A percentile compares a stretch with the other conserved stretches of the same genome.
These are phyloP conservation scores for Dendrostoma leiphaemia DNA, from an alignment of 2,329 filamentous ascomycete species.

Conservation along the genomic window DNA sequence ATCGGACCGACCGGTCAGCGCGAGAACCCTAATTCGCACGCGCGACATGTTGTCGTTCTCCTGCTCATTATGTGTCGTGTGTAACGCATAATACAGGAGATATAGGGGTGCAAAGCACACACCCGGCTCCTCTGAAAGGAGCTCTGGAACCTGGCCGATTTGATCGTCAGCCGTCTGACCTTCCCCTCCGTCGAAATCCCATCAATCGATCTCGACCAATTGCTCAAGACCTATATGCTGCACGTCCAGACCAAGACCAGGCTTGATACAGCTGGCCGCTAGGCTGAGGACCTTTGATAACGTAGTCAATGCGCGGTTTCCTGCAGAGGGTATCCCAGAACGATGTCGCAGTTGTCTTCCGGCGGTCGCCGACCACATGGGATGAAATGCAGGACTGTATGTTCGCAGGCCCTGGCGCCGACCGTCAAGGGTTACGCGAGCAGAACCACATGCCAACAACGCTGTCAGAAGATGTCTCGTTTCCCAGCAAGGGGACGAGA, in stretches of 20 bases:
- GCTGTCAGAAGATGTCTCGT: no score
- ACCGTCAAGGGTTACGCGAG: no score
- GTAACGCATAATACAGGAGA: not conserved
- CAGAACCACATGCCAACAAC: no score
- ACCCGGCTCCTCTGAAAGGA: no score
- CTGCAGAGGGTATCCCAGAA: constrained; percentile 8
- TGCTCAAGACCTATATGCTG: not conserved
- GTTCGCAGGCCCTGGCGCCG: no score
- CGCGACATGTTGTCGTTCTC: not conserved
- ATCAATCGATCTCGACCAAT: not conserved
- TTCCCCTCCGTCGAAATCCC: not conserved
- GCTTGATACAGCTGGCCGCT: not conserved
- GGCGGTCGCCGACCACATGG: not conserved
- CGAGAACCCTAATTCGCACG: not conserved
- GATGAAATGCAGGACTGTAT: not conserved
- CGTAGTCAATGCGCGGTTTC: constrained; percentile 1
- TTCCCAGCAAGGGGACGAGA: no score
- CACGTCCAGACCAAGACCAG: not conserved
- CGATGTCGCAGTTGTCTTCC: not conserved
- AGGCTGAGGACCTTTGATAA: not conserved
- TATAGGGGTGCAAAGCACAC: constrained; percentile 1
- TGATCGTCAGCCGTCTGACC: not conserved
- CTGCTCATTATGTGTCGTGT: not conserved
- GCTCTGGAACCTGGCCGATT: not conserved
- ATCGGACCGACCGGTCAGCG: not conserved